Percentiles rank a stretch among this genome's conserved stretches.
Evolutionary conservation across 2,329 filamentous ascomycete species (phyloP).

Genomic region (Colletotrichum viniferum): DNA sequence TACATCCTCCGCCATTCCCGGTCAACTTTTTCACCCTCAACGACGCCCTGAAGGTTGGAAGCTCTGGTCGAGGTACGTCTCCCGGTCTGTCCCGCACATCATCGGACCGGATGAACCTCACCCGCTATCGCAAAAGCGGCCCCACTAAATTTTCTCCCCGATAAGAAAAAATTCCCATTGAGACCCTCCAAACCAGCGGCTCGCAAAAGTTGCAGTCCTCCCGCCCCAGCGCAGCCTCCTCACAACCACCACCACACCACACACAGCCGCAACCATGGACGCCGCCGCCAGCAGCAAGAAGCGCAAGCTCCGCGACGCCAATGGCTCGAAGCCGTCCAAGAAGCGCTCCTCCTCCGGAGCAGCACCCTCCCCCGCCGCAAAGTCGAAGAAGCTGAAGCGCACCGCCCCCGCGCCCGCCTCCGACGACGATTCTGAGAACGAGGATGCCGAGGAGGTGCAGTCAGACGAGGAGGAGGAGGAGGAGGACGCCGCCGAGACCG

Average conservation of each 20-base stretch:
- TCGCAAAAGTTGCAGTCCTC: not conserved
- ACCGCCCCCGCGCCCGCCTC: constrained; percentile 29
- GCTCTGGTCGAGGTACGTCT: not conserved
- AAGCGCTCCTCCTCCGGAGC: constrained; percentile 30
- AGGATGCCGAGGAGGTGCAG: constrained; percentile 24
- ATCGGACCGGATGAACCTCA: constrained; percentile 1
- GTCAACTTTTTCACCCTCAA: too few relatives aligned
- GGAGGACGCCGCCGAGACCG: constrained; percentile 31
- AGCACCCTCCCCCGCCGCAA: constrained; percentile 31
- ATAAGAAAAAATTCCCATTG: constrained; percentile 22
- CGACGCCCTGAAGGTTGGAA: too few relatives aligned
- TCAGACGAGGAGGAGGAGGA: constrained; percentile 26
- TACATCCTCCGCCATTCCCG: too few relatives aligned
- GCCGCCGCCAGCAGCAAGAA: constrained; percentile 43
- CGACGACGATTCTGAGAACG: constrained; percentile 24
- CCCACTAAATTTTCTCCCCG: not conserved
- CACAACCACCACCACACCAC: constrained; percentile 14
- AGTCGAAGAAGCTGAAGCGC: constrained; percentile 48
- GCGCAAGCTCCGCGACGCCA: constrained; percentile 41
- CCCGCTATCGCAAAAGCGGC: constrained; percentile 6
- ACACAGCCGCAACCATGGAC: constrained; percentile 17
- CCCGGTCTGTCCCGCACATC: not conserved
- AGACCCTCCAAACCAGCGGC: not conserved
- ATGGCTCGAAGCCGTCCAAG: constrained; percentile 33
- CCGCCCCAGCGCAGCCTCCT: not conserved